Percentiles rank a stretch among this genome's conserved stretches.
Evolutionary conservation across 331 rosid genomes (phyloP).

Genomic region (Malus hybrid): DNA sequence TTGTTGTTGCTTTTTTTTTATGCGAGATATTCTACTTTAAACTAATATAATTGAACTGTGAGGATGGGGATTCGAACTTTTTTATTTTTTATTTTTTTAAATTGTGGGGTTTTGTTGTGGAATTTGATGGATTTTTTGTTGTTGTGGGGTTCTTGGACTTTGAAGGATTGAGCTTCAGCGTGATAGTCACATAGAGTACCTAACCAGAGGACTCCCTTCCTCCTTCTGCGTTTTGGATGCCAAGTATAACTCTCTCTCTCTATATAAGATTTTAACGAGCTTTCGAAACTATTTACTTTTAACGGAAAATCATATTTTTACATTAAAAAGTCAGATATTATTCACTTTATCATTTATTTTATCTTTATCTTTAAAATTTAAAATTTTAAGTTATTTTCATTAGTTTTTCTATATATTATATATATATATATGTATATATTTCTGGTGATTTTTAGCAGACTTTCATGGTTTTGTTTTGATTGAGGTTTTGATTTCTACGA

Average conservation of each 20-base stretch:
- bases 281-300: too few species aligned
- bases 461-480: background rate
- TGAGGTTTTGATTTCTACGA: background rate
- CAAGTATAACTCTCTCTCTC: conserved; percentile 37
- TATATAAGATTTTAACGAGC: too few species aligned
- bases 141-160: background rate
- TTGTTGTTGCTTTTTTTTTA: background rate
- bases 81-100: too few species aligned
- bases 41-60: too few species aligned
- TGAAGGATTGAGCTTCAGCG: conserved; percentile 73
- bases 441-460: background rate
- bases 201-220: conserved; percentile 44
- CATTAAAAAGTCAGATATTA: too few species aligned
- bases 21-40: too few species aligned
- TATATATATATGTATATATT: background rate
- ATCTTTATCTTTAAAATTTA: too few species aligned
- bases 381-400: too few species aligned
- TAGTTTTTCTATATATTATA: too few species aligned
- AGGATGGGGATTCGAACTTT: too few species aligned
- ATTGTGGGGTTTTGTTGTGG: background rate
- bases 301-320: too few species aligned
- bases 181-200: conserved; percentile 59
- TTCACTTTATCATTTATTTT: too few species aligned
- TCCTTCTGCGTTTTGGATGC: conserved; percentile 69
- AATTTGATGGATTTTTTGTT: background rate